These are phyloP conservation scores for Poronia punctata DNA, from an alignment of 495 filamentous ascomycete genomes.

Conservation along the genomic window DNA sequence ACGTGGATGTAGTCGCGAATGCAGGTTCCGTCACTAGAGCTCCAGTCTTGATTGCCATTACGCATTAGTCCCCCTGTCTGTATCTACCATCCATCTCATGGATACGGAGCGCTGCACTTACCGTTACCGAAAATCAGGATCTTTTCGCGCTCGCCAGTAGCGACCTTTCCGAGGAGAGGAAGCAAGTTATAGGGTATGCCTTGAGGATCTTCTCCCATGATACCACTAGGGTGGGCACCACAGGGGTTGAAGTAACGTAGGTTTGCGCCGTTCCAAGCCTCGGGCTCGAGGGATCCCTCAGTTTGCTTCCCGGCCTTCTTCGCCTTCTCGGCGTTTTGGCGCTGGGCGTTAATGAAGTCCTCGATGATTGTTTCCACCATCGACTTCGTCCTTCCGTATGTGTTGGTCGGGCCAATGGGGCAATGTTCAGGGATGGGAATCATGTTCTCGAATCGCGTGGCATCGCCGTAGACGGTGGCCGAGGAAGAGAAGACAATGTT, in stretches of 20 bases:
- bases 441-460: constrained; percentile 93
- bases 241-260: constrained; percentile 97
- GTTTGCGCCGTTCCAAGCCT: constrained; percentile 93
- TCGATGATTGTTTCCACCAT: constrained; percentile 86
- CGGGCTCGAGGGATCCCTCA: too few relatives aligned
- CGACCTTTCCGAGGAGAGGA: constrained; percentile 89
- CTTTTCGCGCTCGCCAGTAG: constrained; percentile 91
- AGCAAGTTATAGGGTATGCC: constrained; percentile 95
- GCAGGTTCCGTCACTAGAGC: constrained; percentile 72
- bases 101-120: constrained; percentile 41
- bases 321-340: constrained; percentile 72
- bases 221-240: constrained; percentile 86
- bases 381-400: constrained; percentile 92
- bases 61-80: neutral
- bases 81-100: neutral
- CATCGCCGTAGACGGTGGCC: constrained; percentile 88
- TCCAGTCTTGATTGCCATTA: constrained; percentile 59
- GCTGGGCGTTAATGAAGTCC: constrained; percentile 81
- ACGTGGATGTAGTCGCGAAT: constrained; percentile 65
- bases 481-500: constrained; percentile 97
- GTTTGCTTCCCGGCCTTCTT: constrained; percentile 66
- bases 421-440: constrained; percentile 97
- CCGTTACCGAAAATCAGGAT: constrained; percentile 90
- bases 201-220: constrained; percentile 98
- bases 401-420: constrained; percentile 93